A percentile compares a stretch with the other conserved stretches of the same genome.
phyloP scores from a whole-genome alignment of 1,284 basidiomycete genomes.

The Polyporus tsugae region DNA sequence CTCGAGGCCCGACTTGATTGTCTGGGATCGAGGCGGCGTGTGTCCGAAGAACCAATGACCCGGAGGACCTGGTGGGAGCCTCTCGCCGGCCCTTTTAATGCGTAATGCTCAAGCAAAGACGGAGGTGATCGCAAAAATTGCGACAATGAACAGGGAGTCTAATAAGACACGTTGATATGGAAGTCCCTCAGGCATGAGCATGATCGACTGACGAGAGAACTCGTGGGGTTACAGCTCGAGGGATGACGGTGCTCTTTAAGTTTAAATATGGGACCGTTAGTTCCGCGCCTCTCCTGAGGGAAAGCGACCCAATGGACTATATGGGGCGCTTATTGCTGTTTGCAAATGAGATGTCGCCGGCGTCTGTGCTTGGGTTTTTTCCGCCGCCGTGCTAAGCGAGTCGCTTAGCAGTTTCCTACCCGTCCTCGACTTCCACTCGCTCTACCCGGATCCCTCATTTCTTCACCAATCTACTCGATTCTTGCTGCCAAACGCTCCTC shows the following conservation, averaged over 20 bases:
- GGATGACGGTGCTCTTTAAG: neutral
- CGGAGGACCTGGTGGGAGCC: slow-evolving; percentile 32
- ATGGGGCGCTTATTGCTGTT: neutral
- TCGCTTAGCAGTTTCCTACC: no score
- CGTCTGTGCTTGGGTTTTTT: no score
- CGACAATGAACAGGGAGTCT: slow-evolving; percentile 6
- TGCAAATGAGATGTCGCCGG: no score
- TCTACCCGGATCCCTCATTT: no score
- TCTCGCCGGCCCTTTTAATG: slow-evolving; percentile 8
- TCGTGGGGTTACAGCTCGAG: neutral
- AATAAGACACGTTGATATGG: neutral
- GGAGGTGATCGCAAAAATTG: slow-evolving; percentile 7
- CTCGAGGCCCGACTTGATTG: slow-evolving; percentile 69
- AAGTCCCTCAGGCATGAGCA: neutral
- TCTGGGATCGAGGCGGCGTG: slow-evolving; percentile 31
- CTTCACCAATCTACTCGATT: no score
- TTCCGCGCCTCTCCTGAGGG: neutral
- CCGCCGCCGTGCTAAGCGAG: no score
- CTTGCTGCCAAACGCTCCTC: no score
- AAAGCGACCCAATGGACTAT: neutral
- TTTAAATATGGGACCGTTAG: neutral
- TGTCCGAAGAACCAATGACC: slow-evolving; percentile 35
- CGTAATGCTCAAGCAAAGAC: neutral
- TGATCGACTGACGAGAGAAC: neutral
- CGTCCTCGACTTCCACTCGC: no score